Evolutionary conservation across 179 eudicot genomes (phyloP), one percentile per base, ranked within the genome.

Genomic region (Amaranthus tricolor): DNA sequence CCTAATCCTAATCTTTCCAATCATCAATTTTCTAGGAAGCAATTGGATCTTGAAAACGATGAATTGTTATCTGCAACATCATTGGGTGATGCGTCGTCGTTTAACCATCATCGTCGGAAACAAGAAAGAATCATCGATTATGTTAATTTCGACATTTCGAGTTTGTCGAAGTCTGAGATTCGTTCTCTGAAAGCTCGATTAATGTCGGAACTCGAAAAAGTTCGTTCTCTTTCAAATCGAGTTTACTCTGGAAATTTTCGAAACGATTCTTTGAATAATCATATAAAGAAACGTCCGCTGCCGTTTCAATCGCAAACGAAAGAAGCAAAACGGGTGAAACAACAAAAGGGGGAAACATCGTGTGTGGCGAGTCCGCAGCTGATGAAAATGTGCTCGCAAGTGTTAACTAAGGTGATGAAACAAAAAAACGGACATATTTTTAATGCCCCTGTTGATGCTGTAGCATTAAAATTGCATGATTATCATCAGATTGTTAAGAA

Each of bases 401-500:
- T 86, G n/a, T 79, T 89, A 79, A 60, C 80, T 6, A 92, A 90
- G 75, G 53, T 92, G 80, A 76, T 88, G 84, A 90, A 81, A 85
- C 83, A 84, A 72, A 92, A 87, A 69, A 16, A 19, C 4, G 83
- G 88, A 6, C 84, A 85, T 78, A 61, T 86, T 9, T 92, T 92
- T 65, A 88, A 85, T 20, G 50, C 57, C 6, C 97, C 97, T 0
- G 97, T 92, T 0, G 90, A 92, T 71, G 95, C 83, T 0, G 85
- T 14, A 2, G 87, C 75, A 13, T 11, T 90, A 63, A 88, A 88
- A 68, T 83, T 93, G 56, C 90, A 89, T 60, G 98, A 93, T 84
- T 93, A 93, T 62, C 93, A 89, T 56, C 80, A 75, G 61, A 90
- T 93, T 15, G 78, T 93, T n/a, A 86, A 87, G 79, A 79, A 77